Evolutionary conservation across 306 rosid genomes (phyloP).

Genomic region (Vigna trinervia): DNA sequence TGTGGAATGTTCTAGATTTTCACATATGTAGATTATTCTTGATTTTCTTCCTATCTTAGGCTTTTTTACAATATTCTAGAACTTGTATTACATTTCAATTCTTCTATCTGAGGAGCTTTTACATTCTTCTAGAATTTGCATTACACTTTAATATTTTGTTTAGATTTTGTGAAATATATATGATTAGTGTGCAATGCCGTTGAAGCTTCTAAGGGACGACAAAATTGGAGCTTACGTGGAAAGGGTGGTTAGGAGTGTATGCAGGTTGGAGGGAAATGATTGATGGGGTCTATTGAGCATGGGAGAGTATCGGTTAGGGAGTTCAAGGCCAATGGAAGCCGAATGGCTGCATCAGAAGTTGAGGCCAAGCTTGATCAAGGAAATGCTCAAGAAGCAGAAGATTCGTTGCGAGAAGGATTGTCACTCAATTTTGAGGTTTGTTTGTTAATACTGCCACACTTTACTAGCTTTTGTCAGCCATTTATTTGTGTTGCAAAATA

Average conservation of each 20-base stretch:
- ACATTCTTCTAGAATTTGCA: too few species aligned
- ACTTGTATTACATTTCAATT: too few species aligned
- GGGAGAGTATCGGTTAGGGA: slow-evolving; percentile 55
- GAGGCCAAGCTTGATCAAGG: slow-evolving; percentile 93
- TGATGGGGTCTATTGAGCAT: slow-evolving; percentile 66
- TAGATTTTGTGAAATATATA: too few species aligned
- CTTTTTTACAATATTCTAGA: too few species aligned
- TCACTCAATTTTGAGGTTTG: slow-evolving; percentile 89
- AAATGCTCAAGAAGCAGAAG: slow-evolving; percentile 90
- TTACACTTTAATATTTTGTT: too few species aligned
- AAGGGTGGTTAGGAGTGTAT: slow-evolving; percentile 36
- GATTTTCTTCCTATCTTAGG: too few species aligned
- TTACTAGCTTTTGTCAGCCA: slow-evolving; percentile 1
- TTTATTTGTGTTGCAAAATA: background rate
- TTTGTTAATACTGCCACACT: slow-evolving; percentile 16
- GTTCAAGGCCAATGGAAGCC: slow-evolving; percentile 73
- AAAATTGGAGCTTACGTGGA: slow-evolving; percentile 45
- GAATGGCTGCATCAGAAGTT: slow-evolving; percentile 67
- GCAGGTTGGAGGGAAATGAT: slow-evolving; percentile 50
- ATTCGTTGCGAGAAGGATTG: slow-evolving; percentile 81
- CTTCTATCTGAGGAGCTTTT: too few species aligned
- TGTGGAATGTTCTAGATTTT: too few species aligned
- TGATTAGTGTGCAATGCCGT: too few species aligned
- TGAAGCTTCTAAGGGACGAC: too few species aligned
- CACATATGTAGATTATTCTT: too few species aligned